A percentile compares a stretch with the other conserved stretches of the same genome.
Evolutionary conservation across 1,284 basidiomycete genomes (phyloP).

Genomic region (Ganoderma resinaceum): DNA sequence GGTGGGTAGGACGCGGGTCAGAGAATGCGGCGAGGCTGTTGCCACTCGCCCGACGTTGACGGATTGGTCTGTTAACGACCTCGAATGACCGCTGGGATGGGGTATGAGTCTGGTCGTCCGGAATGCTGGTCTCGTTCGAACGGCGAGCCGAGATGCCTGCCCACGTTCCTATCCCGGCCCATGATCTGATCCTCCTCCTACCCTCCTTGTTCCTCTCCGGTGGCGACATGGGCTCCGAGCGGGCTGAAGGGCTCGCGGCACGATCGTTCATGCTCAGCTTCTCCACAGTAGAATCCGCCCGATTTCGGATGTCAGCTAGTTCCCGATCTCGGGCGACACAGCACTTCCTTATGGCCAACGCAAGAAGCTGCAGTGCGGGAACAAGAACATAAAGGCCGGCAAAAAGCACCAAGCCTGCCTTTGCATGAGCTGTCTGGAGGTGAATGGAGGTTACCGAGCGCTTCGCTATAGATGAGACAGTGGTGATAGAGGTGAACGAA

Average conservation of each 20-base stretch:
- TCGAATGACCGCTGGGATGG: slow-evolving; percentile 63
- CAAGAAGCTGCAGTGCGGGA: slow-evolving; percentile 52
- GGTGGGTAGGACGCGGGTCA: slow-evolving; percentile 46
- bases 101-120: slow-evolving; percentile 34
- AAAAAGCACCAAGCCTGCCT: slow-evolving; percentile 68
- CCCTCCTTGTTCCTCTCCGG: slow-evolving; percentile 14
- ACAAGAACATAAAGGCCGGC: slow-evolving; percentile 61
- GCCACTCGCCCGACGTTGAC: slow-evolving; percentile 53
- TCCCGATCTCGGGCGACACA: slow-evolving; percentile 11
- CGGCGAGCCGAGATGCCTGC: slow-evolving; percentile 33
- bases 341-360: slow-evolving; percentile 36
- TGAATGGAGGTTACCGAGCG: slow-evolving; percentile 40
- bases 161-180: slow-evolving; percentile 35
- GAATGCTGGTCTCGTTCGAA: slow-evolving; percentile 36
- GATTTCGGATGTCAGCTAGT: slow-evolving; percentile 31
- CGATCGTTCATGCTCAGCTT: slow-evolving; percentile 47
- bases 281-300: slow-evolving; percentile 53
- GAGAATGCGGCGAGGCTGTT: slow-evolving; percentile 53
- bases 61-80: slow-evolving; percentile 70
- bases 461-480: slow-evolving; percentile 36
- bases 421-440: slow-evolving; percentile 67
- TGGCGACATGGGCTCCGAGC: slow-evolving; percentile 26
- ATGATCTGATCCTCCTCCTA: slow-evolving; percentile 33
- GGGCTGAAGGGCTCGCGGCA: slow-evolving; percentile 33
- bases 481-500: slow-evolving; percentile 63